Evolutionary conservation across 306 rosid genomes (phyloP).

Genomic region (Abrus precatorius): DNA sequence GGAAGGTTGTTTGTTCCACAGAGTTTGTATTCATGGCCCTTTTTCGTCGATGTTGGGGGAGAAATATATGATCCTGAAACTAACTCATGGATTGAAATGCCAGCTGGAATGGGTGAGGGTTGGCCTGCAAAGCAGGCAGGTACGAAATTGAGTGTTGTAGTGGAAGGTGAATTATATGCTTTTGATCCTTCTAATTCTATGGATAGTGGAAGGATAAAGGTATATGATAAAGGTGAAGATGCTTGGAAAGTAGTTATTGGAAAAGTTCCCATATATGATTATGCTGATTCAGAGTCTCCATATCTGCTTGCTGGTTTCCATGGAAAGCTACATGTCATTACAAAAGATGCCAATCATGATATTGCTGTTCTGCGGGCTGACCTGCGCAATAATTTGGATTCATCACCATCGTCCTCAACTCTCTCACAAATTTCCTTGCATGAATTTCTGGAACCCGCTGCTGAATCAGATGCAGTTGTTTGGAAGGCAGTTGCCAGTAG

Average conservation of each 20-base stretch:
- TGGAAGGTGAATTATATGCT: constrained; percentile 89
- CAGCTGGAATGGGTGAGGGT: constrained; percentile 94
- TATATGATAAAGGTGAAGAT: constrained; percentile 85
- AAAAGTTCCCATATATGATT: constrained; percentile 83
- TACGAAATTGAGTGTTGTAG: constrained; percentile 84
- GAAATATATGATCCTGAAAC: constrained; percentile 91
- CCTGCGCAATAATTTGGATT: constrained; percentile 50
- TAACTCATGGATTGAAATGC: constrained; percentile 91
- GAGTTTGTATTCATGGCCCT: constrained; percentile 94
- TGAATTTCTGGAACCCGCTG: constrained; percentile 51
- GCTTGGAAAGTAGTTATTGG: constrained; percentile 87
- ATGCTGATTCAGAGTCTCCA: constrained; percentile 87
- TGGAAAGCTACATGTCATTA: constrained; percentile 89
- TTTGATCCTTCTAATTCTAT: constrained; percentile 84
- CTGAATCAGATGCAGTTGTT: constrained; percentile 68
- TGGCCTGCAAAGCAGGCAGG: constrained; percentile 98
- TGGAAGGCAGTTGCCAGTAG: constrained; percentile 74
- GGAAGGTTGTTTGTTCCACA: constrained; percentile 93
- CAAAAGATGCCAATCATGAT: constrained; percentile 77
- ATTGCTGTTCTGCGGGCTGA: constrained; percentile 75
- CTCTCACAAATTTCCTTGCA: constrained; percentile 46
- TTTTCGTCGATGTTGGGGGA: constrained; percentile 95
- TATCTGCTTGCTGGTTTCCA: constrained; percentile 90
- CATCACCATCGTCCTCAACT: constrained; percentile 53
- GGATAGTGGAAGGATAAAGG: constrained; percentile 87